phyloP scores from a whole-genome alignment of 2,329 filamentous ascomycete species.

The Colletotrichum endophyticum region DNA sequence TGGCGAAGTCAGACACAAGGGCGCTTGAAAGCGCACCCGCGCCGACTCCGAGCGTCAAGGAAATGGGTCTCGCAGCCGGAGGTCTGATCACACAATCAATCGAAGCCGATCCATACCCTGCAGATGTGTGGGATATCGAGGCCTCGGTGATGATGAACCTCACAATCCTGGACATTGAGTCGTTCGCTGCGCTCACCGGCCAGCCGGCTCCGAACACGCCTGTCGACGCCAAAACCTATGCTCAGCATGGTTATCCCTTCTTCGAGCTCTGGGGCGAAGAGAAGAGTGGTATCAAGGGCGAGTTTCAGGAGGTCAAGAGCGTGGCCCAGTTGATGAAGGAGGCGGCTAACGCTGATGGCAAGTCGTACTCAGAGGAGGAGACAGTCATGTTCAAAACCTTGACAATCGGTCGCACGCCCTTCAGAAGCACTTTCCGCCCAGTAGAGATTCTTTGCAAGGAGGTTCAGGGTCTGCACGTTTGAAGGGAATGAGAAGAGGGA shows the following conservation, averaged over 20 bases:
- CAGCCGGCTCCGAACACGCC: conserved; percentile 34
- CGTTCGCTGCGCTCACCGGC: conserved; percentile 40
- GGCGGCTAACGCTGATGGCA: conserved; percentile 7
- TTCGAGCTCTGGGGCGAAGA: conserved; percentile 30
- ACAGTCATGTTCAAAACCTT: conserved; percentile 7
- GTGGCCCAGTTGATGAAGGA: conserved; percentile 22
- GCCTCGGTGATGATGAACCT: conserved; percentile 37
- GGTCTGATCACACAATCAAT: conserved; percentile 46
- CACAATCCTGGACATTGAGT: conserved; percentile 40
- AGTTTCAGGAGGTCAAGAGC: conserved; percentile 23
- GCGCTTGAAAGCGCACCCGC: background rate
- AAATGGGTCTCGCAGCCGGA: conserved; percentile 42
- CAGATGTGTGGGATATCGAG: conserved; percentile 32
- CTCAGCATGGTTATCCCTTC: conserved; percentile 37
- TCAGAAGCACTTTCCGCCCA: conserved; percentile 19
- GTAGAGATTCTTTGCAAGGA: conserved; percentile 13
- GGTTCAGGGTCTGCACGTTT: background rate
- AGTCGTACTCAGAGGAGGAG: conserved; percentile 6
- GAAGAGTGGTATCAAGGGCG: conserved; percentile 20
- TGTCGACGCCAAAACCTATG: conserved; percentile 37
- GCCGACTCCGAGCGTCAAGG: conserved; percentile 7
- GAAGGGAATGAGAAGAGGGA: background rate
- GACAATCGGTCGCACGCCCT: background rate
- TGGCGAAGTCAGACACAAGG: background rate
- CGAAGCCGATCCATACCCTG: conserved; percentile 27